Evolutionary conservation across 306 rosid genomes (phyloP), one percentile per base, ranked within the genome.

Genomic region (Corylus heterophylla): DNA sequence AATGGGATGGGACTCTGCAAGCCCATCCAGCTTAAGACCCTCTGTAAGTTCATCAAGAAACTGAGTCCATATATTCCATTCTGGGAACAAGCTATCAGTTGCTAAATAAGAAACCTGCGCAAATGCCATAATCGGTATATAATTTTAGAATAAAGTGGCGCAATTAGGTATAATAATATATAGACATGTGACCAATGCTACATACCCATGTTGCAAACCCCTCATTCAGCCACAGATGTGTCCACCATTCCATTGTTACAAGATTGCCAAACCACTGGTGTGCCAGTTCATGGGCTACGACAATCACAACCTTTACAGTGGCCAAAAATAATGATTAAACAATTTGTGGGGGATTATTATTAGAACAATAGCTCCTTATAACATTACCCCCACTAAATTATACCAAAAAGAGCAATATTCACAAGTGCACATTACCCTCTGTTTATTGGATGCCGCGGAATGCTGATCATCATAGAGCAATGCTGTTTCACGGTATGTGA

Each of bases 171-270:
- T 17, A 73, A 11, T 10, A 52, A 61, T 64, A 42, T 13, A n/a
- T 31, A 59, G 74, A 59, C 74, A 51, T 72, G 54, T 63, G 73
- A 84, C 31, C 54, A 37, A 72, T 77, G 83, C 59, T 79, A 77
- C 80, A 64, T 88, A 94, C 97, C 97, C 98, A 94, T 79, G 98
- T 94, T 48, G 98, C 98, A 79, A 94, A 94, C 35, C 98, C 98
- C 84, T 94, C 98, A 81, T 94, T 94, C 83, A 94, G 82, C 98
- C 98, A 94, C 72, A 94, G 85, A 89, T 94, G 92, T 11, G 97
- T 92, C 98, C 98, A 94, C 98, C 98, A 94, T 85, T 92, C 97
- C 98, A 92, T 92, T 25, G 97, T 94, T 73, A 94, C 98, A 77
- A 94, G 97, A 87, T 94, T 92, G 22, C 98, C 98, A 85, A 94